Base-by-base conservation (phyloP, 176 grass and related monocot species). In the Eragrostis nindensis region DNA sequence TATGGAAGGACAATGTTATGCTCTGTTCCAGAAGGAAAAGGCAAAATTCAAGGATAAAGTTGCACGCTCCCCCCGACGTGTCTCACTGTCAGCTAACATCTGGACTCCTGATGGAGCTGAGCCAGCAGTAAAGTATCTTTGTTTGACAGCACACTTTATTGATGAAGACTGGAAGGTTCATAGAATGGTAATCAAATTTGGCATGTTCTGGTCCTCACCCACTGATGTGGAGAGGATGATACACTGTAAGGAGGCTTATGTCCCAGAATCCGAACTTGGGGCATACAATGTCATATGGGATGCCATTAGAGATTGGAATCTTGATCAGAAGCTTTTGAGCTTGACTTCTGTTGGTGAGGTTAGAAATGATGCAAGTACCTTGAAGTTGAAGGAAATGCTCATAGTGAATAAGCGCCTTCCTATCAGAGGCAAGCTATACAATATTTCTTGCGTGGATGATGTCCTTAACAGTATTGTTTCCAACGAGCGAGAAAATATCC, bases 251-350 rank as follows among this genome's bases (percentile, higher is more conserved):
- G 74, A 62, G 30, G 73, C 88, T 17, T 82, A 50, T 86, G 83
- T 82, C 14, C 83, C 73, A 54, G 83, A 86, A 14, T 86, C 83
- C 74, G 83, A 86, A 68, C 61, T 68, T 67, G 88, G 88, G 72
- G 71, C 83, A 43, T 90, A 86, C 54, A 90, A 82, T 15, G 61
- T 86, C 68, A 82, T 82, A 25, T 78, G 42, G 88, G 83, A 82
- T 46, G 88, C 83, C 46, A 90, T 90, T 82, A 82, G 60, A 73
- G 83, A 86, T 60, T 90, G 83, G 83, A 90, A 62, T 78, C 83
- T 90, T 67, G 73, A 90, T 26, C 83, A 82, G 11, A 90, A 90
- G 79, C 70, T 82, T 74, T 78, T 82, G 62, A 82, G 83, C 73
- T 86, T 90, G 79, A 90, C 52, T 36, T 90, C 67, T 86, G 79